phyloP scores from a whole-genome alignment of 345 rosid species.

The Eucalyptus globulus region DNA sequence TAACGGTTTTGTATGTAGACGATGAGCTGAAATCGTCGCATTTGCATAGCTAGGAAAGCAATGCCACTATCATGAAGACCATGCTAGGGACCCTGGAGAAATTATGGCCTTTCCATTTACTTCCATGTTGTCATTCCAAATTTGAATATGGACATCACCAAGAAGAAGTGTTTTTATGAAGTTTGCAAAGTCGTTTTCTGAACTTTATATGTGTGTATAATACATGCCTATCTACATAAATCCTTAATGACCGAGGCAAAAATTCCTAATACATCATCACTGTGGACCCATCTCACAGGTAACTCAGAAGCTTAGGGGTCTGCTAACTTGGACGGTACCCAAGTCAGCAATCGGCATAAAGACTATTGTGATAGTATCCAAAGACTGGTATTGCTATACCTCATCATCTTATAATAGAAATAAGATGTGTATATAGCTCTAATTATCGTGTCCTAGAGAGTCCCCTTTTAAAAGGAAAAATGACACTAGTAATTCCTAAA shows the following conservation, averaged over 20 bases:
- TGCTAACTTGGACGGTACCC: neutral
- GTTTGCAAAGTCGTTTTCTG: neutral
- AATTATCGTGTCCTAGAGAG: neutral
- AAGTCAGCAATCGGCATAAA: neutral
- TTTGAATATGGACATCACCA: neutral
- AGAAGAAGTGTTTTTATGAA: neutral
- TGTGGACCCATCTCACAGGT: neutral
- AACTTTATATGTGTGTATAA: neutral
- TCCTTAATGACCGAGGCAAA: neutral
- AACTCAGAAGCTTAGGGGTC: neutral
- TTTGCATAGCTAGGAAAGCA: neutral
- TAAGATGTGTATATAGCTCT: too few relatives aligned
- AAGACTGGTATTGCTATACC: neutral
- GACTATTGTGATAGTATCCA: neutral
- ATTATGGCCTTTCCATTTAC: neutral
- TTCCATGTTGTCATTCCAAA: neutral
- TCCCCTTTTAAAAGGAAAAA: neutral
- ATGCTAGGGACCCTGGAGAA: neutral
- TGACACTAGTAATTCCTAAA: neutral
- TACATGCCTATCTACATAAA: neutral
- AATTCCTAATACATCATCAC: neutral
- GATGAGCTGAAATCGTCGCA: neutral
- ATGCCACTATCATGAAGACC: neutral
- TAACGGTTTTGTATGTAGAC: neutral
- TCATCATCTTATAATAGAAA: neutral